A percentile compares a stretch with the other conserved stretches of the same genome.
These are phyloP conservation scores for Cucurbitaria berberidis DNA, from an alignment of 2,329 filamentous ascomycete species.

Conservation along the genomic window DNA sequence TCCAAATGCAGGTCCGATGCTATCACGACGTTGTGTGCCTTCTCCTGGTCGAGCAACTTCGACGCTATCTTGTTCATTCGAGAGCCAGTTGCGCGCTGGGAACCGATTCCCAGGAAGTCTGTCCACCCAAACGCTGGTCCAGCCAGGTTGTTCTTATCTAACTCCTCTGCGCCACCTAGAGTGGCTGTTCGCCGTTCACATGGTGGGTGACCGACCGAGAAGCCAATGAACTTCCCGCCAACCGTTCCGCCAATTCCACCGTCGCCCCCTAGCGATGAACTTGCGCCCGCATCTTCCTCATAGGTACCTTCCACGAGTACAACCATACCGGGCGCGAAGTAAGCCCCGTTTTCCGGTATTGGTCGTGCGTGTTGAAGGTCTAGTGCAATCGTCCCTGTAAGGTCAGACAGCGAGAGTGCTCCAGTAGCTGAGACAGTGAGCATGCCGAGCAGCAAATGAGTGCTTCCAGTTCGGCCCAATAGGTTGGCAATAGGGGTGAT, in stretches of 20 bases:
- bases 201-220: slow-evolving; percentile 89
- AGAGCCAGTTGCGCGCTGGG: slow-evolving; percentile 79
- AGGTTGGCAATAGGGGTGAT: slow-evolving; percentile 83
- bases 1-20: slow-evolving; percentile 88
- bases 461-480: slow-evolving; percentile 79
- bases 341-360: slow-evolving; percentile 84
- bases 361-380: slow-evolving; percentile 81
- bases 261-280: slow-evolving; percentile 69
- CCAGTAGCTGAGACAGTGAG: slow-evolving; percentile 82
- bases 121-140: slow-evolving; percentile 82
- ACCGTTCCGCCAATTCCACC: slow-evolving; percentile 88
- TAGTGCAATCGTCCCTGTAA: slow-evolving; percentile 85
- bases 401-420: slow-evolving; percentile 79
- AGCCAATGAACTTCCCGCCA: slow-evolving; percentile 88
- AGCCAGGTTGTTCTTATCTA: slow-evolving; percentile 46
- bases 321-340: slow-evolving; percentile 96
- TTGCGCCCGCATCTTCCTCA: slow-evolving; percentile 77
- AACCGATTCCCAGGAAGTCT: slow-evolving; percentile 91
- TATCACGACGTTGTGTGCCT: slow-evolving; percentile 68
- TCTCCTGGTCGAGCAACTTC: slow-evolving; percentile 60
- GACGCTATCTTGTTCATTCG: slow-evolving; percentile 84
- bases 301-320: slow-evolving; percentile 95
- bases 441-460: slow-evolving; percentile 86
- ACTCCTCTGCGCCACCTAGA: slow-evolving; percentile 68
- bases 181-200: slow-evolving; percentile 84